Base-by-base conservation (phyloP, 1,284 basidiomycete genomes). In the Irpex lacteus region DNA sequence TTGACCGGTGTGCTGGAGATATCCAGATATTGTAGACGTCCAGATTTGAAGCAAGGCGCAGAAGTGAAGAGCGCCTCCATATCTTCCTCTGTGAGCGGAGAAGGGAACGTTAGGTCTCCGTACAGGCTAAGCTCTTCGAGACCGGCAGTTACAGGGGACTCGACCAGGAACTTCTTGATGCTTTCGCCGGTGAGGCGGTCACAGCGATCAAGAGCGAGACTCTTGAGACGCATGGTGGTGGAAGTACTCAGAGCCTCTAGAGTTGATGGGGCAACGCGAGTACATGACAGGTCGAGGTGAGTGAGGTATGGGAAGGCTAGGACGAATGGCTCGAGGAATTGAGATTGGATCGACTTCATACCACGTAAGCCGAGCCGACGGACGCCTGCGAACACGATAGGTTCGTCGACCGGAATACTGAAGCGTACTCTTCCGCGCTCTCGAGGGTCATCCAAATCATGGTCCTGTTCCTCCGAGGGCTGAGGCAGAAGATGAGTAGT, bases 131-230 rank as follows among this genome's bases (percentile, higher is more conserved):
- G 82, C 71, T 98, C 93, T 60, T 81, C 82, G 36, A 98, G 80
- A 32, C 82, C 79, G 7, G 78, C 79, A 2, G 89, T 88, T 1
- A 89, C 88, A 0, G 86, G 88, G 1, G 90, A 85, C 54, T 87
- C 78, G 56, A 93, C 76, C 50, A 98, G 81, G 75, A 98, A 90
- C 60, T 87, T 79, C 59, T 85, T 85, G 70, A 98, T 87, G 60
- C 91, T 89, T 64, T 89, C 85, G 61, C 94, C 89, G 0, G 92
- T 92, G 55, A 98, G 81, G 64, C 90, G 87, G 58, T 89, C 88
- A 80, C 96, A 98, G 8, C 95, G 87, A 8, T 93, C 92, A n/a
- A 98, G 81, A 6, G 93, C 92, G 56, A 99, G 85, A 0, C 92
- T 91, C 67, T 86, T 83, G 36, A 98, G 83, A 37, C 85, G 87